Percentiles rank a stretch among this genome's conserved stretches.
Evolutionary conservation across 306 rosid species (phyloP).

Genomic region (Prunus fruticosa): DNA sequence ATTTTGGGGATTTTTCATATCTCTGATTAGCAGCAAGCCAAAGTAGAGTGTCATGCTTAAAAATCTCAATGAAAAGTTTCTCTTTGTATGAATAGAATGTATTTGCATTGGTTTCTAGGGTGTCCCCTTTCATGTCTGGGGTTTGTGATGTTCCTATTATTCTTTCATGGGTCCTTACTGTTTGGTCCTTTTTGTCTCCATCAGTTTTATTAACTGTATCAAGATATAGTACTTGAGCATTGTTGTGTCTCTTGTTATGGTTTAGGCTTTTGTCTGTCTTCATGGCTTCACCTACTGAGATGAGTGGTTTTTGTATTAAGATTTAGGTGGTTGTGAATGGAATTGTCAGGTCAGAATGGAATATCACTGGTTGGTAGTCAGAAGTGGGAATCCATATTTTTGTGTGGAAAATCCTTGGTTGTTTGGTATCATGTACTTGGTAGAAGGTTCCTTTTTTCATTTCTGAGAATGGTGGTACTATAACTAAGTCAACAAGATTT

Average conservation of each 20-base stretch:
- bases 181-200: background rate
- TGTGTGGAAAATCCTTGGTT: conserved; percentile 2
- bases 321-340: background rate
- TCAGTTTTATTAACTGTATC: background rate
- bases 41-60: background rate
- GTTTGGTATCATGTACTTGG: background rate
- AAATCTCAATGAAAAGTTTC: background rate
- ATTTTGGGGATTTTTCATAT: background rate
- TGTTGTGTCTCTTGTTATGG: conserved; percentile 9
- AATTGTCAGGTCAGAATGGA: background rate
- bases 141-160: background rate
- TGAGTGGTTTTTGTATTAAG: background rate
- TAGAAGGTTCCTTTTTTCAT: background rate
- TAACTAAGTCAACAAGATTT: background rate
- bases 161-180: background rate
- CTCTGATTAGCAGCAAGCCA: background rate
- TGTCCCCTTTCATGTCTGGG: background rate
- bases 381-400: background rate
- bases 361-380: background rate
- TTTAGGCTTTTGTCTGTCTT: conserved; percentile 5
- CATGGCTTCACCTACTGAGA: background rate
- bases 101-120: background rate
- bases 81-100: background rate
- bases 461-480: background rate
- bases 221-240: conserved; percentile 7